Percentiles rank a stretch among this genome's conserved stretches.
phyloP scores from a whole-genome alignment of 306 rosid species.

The Fragaria iinumae region DNA sequence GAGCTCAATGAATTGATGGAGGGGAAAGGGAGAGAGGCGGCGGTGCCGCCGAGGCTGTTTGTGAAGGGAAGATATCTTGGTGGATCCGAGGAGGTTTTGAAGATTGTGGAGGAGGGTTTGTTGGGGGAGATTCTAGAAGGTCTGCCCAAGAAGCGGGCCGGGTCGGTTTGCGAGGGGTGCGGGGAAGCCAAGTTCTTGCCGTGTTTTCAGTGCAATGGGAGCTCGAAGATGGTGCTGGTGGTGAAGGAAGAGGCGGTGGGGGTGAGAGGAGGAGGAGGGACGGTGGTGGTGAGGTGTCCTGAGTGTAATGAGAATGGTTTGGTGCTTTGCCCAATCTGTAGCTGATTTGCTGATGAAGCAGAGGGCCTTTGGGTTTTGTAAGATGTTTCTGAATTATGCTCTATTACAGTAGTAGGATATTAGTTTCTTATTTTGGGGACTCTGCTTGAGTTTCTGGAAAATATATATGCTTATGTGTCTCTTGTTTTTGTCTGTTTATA shows the following conservation, averaged over 20 bases:
- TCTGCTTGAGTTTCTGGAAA: slow-evolving; percentile 17
- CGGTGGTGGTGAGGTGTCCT: slow-evolving; percentile 49
- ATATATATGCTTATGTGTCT: neutral
- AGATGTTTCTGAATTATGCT: neutral
- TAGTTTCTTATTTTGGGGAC: neutral
- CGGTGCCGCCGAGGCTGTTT: slow-evolving; percentile 70
- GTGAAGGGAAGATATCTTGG: slow-evolving; percentile 72
- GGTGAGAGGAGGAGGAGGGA: slow-evolving; percentile 23
- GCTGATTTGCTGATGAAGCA: slow-evolving; percentile 29
- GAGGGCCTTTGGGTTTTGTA: slow-evolving; percentile 6
- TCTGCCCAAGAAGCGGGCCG: slow-evolving; percentile 51
- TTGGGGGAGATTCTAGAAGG: slow-evolving; percentile 58
- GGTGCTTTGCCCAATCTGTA: slow-evolving; percentile 75
- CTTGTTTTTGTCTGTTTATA: slow-evolving; percentile 1
- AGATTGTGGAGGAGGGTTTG: slow-evolving; percentile 61
- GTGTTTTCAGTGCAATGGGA: slow-evolving; percentile 74
- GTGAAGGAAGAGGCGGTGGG: slow-evolving; percentile 23
- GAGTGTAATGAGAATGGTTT: slow-evolving; percentile 90
- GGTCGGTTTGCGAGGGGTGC: slow-evolving; percentile 76
- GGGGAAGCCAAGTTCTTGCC: slow-evolving; percentile 82
- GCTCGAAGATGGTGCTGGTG: slow-evolving; percentile 58
- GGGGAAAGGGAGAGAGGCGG: slow-evolving; percentile 37
- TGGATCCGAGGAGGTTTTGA: slow-evolving; percentile 64
- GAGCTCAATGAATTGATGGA: slow-evolving; percentile 49
- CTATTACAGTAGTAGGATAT: slow-evolving; percentile 1